Evolutionary conservation across 768 basidiomycete species (phyloP).

Genomic region (Hebeloma cylindrosporum): DNA sequence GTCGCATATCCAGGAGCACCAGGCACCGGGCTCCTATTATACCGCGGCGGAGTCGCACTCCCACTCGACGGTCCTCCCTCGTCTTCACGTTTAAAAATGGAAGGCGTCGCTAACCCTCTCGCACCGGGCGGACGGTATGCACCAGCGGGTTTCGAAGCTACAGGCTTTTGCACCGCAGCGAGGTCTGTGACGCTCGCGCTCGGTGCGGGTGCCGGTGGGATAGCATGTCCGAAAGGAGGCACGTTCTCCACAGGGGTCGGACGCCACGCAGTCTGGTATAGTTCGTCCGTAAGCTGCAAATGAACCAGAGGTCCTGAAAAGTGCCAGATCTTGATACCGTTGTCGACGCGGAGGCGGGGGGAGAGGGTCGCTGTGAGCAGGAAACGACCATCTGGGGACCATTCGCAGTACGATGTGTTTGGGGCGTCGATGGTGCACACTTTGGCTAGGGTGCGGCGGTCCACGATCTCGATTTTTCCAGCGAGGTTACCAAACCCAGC

Average conservation of each 20-base stretch:
- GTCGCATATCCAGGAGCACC: slow-evolving; percentile 45
- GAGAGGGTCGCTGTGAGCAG: slow-evolving; percentile 95
- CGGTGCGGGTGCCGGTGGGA: slow-evolving; percentile 71
- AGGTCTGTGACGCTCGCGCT: slow-evolving; percentile 53
- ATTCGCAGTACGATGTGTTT: slow-evolving; percentile 92
- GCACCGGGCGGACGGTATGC: slow-evolving; percentile 95
- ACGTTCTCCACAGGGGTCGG: slow-evolving; percentile 67
- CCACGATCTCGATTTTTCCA: slow-evolving; percentile 90
- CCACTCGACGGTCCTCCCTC: slow-evolving; percentile 74
- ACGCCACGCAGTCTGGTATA: slow-evolving; percentile 88
- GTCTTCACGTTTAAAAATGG: slow-evolving; percentile 89
- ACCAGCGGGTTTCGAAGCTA: slow-evolving; percentile 67
- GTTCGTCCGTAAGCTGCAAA: slow-evolving; percentile 77
- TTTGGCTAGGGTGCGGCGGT: slow-evolving; percentile 82
- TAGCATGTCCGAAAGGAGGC: slow-evolving; percentile 62
- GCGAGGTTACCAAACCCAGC: slow-evolving; percentile 98
- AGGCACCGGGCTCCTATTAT: slow-evolving; percentile 57
- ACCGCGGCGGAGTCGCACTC: slow-evolving; percentile 62
- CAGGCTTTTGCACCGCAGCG: slow-evolving; percentile 52
- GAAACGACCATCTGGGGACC: slow-evolving; percentile 92
- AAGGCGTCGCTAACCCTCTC: slow-evolving; percentile 83
- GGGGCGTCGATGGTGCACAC: slow-evolving; percentile 82
- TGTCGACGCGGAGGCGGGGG: slow-evolving; percentile 93
- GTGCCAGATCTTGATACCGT: slow-evolving; percentile 96
- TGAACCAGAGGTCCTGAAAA: slow-evolving; percentile 88